A percentile compares a stretch with the other conserved stretches of the same genome.
Conservation (phyloP, 1,139 yeast species). For the Saccharomyces hybrid region DNA sequence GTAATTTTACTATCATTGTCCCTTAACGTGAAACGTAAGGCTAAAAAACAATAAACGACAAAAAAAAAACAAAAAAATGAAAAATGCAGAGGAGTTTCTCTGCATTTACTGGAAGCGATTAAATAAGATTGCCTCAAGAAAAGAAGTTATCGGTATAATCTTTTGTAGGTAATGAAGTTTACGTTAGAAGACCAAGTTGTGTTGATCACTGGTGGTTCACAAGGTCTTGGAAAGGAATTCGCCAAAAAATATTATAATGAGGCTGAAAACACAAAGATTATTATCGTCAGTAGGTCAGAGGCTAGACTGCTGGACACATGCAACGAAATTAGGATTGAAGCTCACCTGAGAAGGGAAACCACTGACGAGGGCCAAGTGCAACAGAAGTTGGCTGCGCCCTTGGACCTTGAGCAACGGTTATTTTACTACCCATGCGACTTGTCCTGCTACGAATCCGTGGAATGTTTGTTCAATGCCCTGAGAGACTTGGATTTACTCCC, state of each 20-base stretch:
- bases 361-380: neutral
- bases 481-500: constrained; percentile 36
- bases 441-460: constrained; percentile 47
- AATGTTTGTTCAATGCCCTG: constrained; percentile 35
- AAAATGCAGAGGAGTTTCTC: neutral
- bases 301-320: constrained; percentile 46
- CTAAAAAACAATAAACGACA: neutral
- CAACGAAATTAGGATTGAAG: constrained; percentile 33
- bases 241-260: constrained; percentile 49
- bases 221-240: constrained; percentile 82
- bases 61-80: neutral
- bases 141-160: neutral
- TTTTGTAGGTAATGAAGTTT: constrained; percentile 17
- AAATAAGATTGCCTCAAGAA: neutral
- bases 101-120: neutral
- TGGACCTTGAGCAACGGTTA: constrained; percentile 31
- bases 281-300: constrained; percentile 70
- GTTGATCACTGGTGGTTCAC: constrained; percentile 90
- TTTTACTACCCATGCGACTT: constrained; percentile 59
- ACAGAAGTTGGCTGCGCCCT: constrained; percentile 1
- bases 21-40: neutral
- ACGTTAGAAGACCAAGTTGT: constrained; percentile 47
- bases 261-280: constrained; percentile 51
- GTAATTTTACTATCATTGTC: constrained; percentile 2
- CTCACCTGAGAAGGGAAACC: neutral